Evolutionary conservation across 176 grass and related monocot genomes (phyloP).

Genomic region (Rhipidocladum racemiflorum): DNA sequence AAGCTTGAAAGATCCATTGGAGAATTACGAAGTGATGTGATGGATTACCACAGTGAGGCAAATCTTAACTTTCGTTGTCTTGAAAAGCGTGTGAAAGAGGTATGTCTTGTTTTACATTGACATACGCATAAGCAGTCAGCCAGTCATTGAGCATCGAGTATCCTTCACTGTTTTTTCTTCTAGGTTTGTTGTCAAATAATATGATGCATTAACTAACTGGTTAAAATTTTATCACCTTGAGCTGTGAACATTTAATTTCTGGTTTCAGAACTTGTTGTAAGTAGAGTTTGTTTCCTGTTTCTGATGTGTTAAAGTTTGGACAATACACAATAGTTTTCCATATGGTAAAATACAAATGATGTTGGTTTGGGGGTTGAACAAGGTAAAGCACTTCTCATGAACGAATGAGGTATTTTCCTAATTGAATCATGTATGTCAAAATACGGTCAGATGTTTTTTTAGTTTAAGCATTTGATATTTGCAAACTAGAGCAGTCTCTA

Average conservation of each 20-base stretch:
- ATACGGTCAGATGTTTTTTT: not conserved
- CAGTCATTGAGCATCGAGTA: not conserved
- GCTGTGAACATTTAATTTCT: not conserved
- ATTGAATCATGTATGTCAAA: not conserved
- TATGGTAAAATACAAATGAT: not conserved
- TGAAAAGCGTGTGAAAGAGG: constrained; percentile 83
- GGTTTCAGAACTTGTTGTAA: not conserved
- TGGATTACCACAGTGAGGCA: constrained; percentile 64
- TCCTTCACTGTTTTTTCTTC: not conserved
- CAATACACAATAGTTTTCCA: not conserved
- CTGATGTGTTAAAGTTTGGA: not conserved
- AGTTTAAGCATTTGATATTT: not conserved
- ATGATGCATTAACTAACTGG: not conserved
- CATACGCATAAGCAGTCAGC: not conserved
- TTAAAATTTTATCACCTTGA: not conserved
- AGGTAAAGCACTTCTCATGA: not conserved
- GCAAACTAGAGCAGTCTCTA: not conserved
- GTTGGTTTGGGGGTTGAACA: not conserved
- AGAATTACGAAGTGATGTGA: constrained; percentile 75
- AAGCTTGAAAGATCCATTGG: constrained; percentile 86
- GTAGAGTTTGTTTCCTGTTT: not conserved
- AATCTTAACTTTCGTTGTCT: constrained; percentile 64
- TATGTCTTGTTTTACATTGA: constrained; percentile 25
- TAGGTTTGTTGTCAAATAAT: not conserved
- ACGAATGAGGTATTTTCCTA: not conserved